These are phyloP conservation scores for Xylaria sp. DNA, from an alignment of 2,329 filamentous ascomycete genomes.

Conservation along the genomic window DNA sequence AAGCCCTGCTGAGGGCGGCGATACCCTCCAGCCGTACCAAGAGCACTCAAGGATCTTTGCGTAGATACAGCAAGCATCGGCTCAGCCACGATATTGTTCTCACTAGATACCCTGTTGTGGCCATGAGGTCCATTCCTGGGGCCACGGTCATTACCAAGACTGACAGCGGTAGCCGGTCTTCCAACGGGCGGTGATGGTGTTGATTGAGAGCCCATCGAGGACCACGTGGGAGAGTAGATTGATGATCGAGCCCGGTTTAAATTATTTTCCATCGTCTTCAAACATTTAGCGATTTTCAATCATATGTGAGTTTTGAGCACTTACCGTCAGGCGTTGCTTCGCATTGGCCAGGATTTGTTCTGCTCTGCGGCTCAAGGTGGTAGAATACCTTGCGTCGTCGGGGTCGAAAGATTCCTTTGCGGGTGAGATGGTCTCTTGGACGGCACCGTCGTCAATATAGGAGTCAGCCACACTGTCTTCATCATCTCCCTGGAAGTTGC, in stretches of 20 bases:
- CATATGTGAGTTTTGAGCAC: slow-evolving; percentile 50
- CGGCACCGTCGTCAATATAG: slow-evolving; percentile 60
- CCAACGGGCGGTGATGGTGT: slow-evolving; percentile 64
- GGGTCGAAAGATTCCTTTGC: slow-evolving; percentile 46
- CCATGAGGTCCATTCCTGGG: slow-evolving; percentile 51
- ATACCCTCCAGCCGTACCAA: slow-evolving; percentile 69
- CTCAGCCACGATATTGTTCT: slow-evolving; percentile 63
- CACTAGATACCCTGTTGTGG: slow-evolving; percentile 71
- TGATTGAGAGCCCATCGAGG: slow-evolving; percentile 57
- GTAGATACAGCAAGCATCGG: slow-evolving; percentile 56
- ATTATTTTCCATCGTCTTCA: slow-evolving; percentile 92
- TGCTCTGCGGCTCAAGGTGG: slow-evolving; percentile 82
- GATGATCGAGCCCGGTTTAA: slow-evolving; percentile 80
- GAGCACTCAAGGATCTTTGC: slow-evolving; percentile 72
- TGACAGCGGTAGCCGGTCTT: slow-evolving; percentile 54
- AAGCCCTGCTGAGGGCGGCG: slow-evolving; percentile 60
- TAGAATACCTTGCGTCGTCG: slow-evolving; percentile 73
- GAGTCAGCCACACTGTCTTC: slow-evolving; percentile 73
- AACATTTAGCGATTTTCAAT: slow-evolving; percentile 42
- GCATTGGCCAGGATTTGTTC: slow-evolving; percentile 94
- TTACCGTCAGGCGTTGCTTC: slow-evolving; percentile 86
- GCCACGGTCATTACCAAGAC: slow-evolving; percentile 47
- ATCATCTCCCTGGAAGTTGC: slow-evolving; percentile 72
- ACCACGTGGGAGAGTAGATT: slow-evolving; percentile 61
- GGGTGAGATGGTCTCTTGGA: slow-evolving; percentile 46